phyloP scores from a whole-genome alignment of 129 eudicot genomes.

The Flaveria sonorensis region DNA sequence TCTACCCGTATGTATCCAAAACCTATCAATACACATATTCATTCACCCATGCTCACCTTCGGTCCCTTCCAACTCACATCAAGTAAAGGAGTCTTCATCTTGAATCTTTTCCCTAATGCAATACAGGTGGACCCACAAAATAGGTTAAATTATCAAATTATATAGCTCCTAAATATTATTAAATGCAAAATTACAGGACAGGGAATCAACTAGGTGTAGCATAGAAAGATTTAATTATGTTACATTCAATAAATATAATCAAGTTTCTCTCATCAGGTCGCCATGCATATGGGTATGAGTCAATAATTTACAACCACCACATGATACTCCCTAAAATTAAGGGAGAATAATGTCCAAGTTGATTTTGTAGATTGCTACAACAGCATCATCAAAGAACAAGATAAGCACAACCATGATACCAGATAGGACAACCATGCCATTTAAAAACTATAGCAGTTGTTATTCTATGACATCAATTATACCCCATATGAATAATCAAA shows the following conservation, averaged over 20 bases:
- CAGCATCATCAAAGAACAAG: conserved; percentile 29
- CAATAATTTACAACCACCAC: conserved; percentile 39
- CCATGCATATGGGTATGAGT: conserved; percentile 30
- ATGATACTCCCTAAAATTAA: conserved; percentile 35
- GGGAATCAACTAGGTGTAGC: background rate
- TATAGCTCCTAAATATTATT: background rate
- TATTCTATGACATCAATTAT: background rate
- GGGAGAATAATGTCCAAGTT: conserved; percentile 35
- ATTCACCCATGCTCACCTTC: background rate
- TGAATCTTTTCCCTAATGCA: background rate
- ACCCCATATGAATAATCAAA: background rate
- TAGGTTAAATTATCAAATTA: background rate
- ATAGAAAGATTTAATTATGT: conserved; percentile 16
- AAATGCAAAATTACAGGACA: background rate
- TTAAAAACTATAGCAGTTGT: background rate
- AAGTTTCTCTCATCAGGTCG: conserved; percentile 12
- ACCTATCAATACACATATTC: too few species aligned
- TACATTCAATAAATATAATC: conserved; percentile 1
- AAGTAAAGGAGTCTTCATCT: background rate
- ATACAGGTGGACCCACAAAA: background rate
- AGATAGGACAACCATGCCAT: conserved; percentile 20
- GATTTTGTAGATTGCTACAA: conserved; percentile 28
- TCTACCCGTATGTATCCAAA: too few species aligned
- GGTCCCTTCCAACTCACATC: background rate
- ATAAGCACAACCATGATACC: conserved; percentile 32